Evolutionary conservation across 352 stramenopile species (phyloP), one percentile per base, ranked within the genome.

Genomic region (Phytophthora melonis): DNA sequence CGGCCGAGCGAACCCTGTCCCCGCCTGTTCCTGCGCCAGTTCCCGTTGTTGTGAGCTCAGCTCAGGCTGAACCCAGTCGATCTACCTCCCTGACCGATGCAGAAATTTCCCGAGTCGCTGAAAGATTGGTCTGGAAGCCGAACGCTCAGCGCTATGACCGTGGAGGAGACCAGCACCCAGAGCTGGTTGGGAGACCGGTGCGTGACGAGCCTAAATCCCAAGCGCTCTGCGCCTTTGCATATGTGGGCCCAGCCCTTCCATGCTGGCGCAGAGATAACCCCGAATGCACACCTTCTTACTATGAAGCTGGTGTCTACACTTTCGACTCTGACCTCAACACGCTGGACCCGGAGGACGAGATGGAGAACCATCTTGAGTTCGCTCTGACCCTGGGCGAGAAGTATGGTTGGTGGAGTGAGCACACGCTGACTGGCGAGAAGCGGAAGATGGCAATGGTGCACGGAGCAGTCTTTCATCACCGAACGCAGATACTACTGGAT

Each of bases 401-500:
- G 3, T 50, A 50, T 10, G 43, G 43, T 11, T 50, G 43, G 43
- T 50, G 43, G 43, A 23, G 43, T 23, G n/a, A 16, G 8, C 43
- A 50, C 6, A 11, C 18, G n/a, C 9, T 50, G 1, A 7, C 8
- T 19, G 43, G 18, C n/a, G 18, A 50, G 8, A 50, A 23, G n/a
- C 18, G 14, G 2, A 18, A 50, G n/a, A 50, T 50, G 18, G 43
- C 43, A 18, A 50, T 50, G 43, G 43, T 50, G 14, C 4, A 50
- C 1, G 18, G 43, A 50, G 43, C 43, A 10, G 21, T 50, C 3
- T 50, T 50, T 7, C n/a, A 21, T 50, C 43, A 50, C 7, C 18
- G 18, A 18, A 50, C 43, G 4, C 23, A 9, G 8, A 66, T 74
- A 11, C 19, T 79, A 1, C 49, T 79, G 6, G 68, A 79, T 45